phyloP scores from a whole-genome alignment of 768 basidiomycete genomes.

The Trametes sanguinea region DNA sequence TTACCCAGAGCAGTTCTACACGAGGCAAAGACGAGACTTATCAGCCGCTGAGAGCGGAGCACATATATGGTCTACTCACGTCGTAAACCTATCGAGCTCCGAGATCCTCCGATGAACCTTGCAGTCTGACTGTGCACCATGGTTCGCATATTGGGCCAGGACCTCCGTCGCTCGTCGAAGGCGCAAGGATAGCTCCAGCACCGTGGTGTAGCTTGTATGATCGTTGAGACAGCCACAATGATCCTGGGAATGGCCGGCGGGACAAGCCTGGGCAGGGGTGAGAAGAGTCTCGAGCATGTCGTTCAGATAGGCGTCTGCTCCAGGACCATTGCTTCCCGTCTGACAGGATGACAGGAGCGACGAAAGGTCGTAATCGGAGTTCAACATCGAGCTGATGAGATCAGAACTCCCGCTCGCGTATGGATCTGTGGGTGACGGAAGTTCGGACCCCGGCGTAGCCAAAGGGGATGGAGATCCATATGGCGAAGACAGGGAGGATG shows the following conservation, averaged over 20 bases:
- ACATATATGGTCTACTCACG: slow-evolving; percentile 41
- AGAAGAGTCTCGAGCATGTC: slow-evolving; percentile 30
- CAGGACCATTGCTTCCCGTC: slow-evolving; percentile 6
- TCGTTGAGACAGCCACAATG: slow-evolving; percentile 65
- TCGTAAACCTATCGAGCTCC: slow-evolving; percentile 53
- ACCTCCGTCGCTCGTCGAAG: slow-evolving; percentile 60
- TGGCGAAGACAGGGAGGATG: slow-evolving; percentile 8
- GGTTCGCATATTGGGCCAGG: slow-evolving; percentile 49
- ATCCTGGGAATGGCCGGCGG: slow-evolving; percentile 29
- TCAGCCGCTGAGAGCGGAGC: slow-evolving; percentile 11
- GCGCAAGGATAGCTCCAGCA: slow-evolving; percentile 65
- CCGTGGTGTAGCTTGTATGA: slow-evolving; percentile 51
- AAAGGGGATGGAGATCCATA: slow-evolving; percentile 27
- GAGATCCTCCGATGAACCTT: slow-evolving; percentile 46
- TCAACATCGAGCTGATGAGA: slow-evolving; percentile 11
- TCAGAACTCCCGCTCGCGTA: slow-evolving; percentile 4
- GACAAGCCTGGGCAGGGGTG: slow-evolving; percentile 15
- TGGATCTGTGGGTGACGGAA: slow-evolving; percentile 25
- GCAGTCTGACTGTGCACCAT: slow-evolving; percentile 37
- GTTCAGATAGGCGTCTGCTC: slow-evolving; percentile 25
- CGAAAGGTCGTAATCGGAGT: slow-evolving; percentile 27
- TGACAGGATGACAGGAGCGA: slow-evolving; percentile 26
- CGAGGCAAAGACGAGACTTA: slow-evolving; percentile 4
- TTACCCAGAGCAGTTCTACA: slow-evolving; percentile 46
- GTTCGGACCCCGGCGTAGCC: slow-evolving; percentile 25